Base-by-base conservation (phyloP, 805 yeast genomes). In the Brettanomyces bruxellensis region DNA sequence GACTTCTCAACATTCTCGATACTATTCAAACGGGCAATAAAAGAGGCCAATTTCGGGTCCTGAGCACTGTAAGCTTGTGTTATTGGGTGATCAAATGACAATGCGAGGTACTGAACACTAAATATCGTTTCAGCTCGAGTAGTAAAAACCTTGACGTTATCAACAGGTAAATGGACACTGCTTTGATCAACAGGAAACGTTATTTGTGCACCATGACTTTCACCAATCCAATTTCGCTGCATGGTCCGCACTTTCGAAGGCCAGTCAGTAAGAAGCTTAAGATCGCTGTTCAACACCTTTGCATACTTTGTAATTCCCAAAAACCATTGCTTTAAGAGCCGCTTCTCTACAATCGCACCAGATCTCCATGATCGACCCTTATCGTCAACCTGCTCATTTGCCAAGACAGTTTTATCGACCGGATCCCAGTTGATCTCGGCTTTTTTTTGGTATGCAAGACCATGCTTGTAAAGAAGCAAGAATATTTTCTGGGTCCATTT, bases 371-470 rank as follows among this genome's bases (percentile, higher is more conserved):
- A 88, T 46, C 81, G 71, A 1, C 99, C 99, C 40, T 86, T 76
- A 2, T 82, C 62, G 62, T 93, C 99, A 3, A 93, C 97, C 64
- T 93, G 99, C 65, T 93, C 99, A 60, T 85, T 93, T 2, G 99
- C 99, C 49, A 93, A 70, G 1, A 93, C 99, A 0, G 99, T 93
- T 52, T 83, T 77, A 57, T 93, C 99, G 0, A 93, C 78, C 0
- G 99, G 99, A 64, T 93, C 99, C 99, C 99, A 93, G 59, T 93
- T 93, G 49, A 93, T 93, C 55, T 83, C 89, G 0, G 96, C 95
- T 42, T 81, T 80, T 41, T 83, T 81, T 52, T 90, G 73, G 58
- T 93, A 91, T 0, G 97, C 98, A 43, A 87, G 66, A 0, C 95
- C 95, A 41, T 81, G 72, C 55, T 88, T 78, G 61, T 73, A 78